Evolutionary conservation across 257 asterid species (phyloP).

Genomic region (Leptodermis oblonga): DNA sequence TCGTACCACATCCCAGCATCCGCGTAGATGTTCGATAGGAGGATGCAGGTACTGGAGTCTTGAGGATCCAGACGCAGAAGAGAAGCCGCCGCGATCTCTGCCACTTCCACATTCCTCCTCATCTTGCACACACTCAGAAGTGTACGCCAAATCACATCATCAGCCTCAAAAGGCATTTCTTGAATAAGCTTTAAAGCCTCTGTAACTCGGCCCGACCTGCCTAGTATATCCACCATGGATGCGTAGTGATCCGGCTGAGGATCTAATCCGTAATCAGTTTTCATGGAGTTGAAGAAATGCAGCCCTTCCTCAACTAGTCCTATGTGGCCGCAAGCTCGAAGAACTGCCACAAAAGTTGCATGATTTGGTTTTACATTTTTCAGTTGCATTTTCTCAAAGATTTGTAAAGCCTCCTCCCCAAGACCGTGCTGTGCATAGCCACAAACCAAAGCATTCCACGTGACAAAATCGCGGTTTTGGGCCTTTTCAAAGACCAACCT

Average conservation of each 20-base stretch:
- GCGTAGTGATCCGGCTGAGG: slow-evolving; percentile 87
- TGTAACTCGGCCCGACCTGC: slow-evolving; percentile 51
- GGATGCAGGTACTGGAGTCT: slow-evolving; percentile 76
- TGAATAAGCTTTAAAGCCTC: slow-evolving; percentile 69
- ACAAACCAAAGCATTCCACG: slow-evolving; percentile 87
- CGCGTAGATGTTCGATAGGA: slow-evolving; percentile 72
- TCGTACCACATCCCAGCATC: slow-evolving; percentile 80
- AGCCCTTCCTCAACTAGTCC: slow-evolving; percentile 65
- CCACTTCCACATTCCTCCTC: slow-evolving; percentile 75
- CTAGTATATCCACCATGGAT: slow-evolving; percentile 79
- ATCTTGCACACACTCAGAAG: slow-evolving; percentile 78
- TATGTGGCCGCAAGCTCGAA: slow-evolving; percentile 85
- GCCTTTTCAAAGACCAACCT: slow-evolving; percentile 67
- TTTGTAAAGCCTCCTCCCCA: slow-evolving; percentile 57
- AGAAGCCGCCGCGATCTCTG: slow-evolving; percentile 63
- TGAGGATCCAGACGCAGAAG: slow-evolving; percentile 64
- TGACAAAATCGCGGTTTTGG: slow-evolving; percentile 58
- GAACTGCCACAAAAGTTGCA: slow-evolving; percentile 84
- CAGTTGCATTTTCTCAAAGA: slow-evolving; percentile 53
- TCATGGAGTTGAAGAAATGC: slow-evolving; percentile 60
- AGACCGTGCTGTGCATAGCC: slow-evolving; percentile 80
- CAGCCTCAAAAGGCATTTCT: slow-evolving; percentile 78
- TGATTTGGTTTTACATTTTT: slow-evolving; percentile 60
- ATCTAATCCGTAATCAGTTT: slow-evolving; percentile 41
- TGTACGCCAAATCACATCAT: slow-evolving; percentile 84